A percentile compares a stretch with the other conserved stretches of the same genome.
Conservation (phyloP, 768 basidiomycete genomes). For the Pisolithus marmoratus region DNA sequence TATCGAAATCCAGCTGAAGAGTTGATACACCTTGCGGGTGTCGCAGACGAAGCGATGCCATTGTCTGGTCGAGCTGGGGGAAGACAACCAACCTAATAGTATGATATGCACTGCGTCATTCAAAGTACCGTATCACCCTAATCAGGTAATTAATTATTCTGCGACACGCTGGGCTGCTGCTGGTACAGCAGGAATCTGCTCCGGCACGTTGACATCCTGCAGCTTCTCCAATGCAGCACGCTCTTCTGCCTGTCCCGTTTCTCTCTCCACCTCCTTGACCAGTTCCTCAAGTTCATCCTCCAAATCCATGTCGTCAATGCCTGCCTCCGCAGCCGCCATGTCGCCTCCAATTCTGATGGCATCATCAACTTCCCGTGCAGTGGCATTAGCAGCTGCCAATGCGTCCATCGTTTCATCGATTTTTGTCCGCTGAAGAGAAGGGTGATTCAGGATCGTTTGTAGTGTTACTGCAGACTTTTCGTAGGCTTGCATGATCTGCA, state of each 20-base stretch:
- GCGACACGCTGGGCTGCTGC: slow-evolving; percentile 6
- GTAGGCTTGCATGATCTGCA: slow-evolving; percentile 81
- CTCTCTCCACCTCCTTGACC: slow-evolving; percentile 38
- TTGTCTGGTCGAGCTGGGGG: slow-evolving; percentile 19
- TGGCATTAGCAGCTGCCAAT: slow-evolving; percentile 74
- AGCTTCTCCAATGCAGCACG: slow-evolving; percentile 17
- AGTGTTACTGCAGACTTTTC: slow-evolving; percentile 78
- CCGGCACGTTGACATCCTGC: slow-evolving; percentile 15
- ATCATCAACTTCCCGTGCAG: slow-evolving; percentile 79
- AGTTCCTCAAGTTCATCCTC: slow-evolving; percentile 63
- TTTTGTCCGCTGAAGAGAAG: slow-evolving; percentile 68
- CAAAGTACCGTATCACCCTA: background rate
- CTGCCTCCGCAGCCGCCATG: slow-evolving; percentile 42
- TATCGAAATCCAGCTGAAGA: slow-evolving; percentile 59
- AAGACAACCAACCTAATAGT: too few species aligned
- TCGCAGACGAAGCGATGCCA: slow-evolving; percentile 74
- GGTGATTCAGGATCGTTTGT: slow-evolving; percentile 69
- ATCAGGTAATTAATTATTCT: background rate
- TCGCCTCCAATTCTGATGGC: slow-evolving; percentile 66
- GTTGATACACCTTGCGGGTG: slow-evolving; percentile 83
- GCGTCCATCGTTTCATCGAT: slow-evolving; percentile 87
- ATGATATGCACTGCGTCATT: background rate
- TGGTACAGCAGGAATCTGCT: slow-evolving; percentile 2
- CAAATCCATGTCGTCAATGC: slow-evolving; percentile 49
- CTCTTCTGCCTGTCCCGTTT: slow-evolving; percentile 32